phyloP scores from a whole-genome alignment of 2,329 filamentous ascomycete species.

The Monilinia fructigena region DNA sequence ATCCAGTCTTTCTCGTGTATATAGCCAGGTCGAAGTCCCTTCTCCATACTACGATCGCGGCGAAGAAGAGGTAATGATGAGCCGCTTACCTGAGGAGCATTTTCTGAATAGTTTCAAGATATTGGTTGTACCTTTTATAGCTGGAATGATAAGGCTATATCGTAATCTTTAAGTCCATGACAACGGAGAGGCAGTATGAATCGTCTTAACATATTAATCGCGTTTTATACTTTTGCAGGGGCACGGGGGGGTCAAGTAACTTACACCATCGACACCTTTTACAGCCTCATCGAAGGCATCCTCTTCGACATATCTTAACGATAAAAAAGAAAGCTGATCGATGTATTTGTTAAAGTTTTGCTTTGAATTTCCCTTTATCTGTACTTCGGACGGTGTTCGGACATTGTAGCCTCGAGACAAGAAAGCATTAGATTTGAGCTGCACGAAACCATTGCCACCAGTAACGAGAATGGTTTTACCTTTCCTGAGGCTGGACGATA shows the following conservation, averaged over 20 bases:
- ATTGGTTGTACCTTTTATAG: constrained; percentile 51
- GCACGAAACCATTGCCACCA: constrained; percentile 52
- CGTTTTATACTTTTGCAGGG: neutral
- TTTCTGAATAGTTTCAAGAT: constrained; percentile 47
- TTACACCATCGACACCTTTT: constrained; percentile 63
- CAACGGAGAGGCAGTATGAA: constrained; percentile 65
- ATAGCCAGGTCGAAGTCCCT: constrained; percentile 50
- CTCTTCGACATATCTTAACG: constrained; percentile 67
- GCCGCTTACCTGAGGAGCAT: constrained; percentile 41
- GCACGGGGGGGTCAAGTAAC: constrained; percentile 23
- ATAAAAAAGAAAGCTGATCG: constrained; percentile 45
- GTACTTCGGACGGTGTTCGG: constrained; percentile 47
- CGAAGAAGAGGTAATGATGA: constrained; percentile 58
- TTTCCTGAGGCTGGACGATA: constrained; percentile 23
- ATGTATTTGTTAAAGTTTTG: constrained; percentile 42
- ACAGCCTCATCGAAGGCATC: constrained; percentile 62
- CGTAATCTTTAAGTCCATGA: constrained; percentile 38
- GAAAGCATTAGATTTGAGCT: constrained; percentile 50
- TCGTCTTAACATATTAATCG: constrained; percentile 43
- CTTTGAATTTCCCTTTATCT: constrained; percentile 46
- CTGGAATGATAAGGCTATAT: constrained; percentile 50
- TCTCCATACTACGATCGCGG: constrained; percentile 53
- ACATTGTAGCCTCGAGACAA: constrained; percentile 43
- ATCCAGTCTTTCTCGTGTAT: constrained; percentile 56
- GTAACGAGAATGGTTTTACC: constrained; percentile 34